phyloP scores from a whole-genome alignment of 2,329 filamentous ascomycete species.

The Trichoderma simmonsii region DNA sequence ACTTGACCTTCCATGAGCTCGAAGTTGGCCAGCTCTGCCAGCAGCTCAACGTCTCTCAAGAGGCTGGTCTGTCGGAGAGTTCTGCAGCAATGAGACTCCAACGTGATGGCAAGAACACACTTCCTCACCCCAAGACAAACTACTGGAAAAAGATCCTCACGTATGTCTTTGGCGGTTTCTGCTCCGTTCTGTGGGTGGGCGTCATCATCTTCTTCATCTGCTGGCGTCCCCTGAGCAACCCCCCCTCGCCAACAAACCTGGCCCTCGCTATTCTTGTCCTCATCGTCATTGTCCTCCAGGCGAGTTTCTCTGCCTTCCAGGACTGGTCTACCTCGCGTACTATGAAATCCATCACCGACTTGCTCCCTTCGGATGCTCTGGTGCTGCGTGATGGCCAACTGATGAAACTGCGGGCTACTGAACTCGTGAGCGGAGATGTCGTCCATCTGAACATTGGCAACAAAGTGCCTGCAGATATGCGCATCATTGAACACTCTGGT shows the following conservation, averaged over 20 bases:
- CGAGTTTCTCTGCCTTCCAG: slow-evolving; percentile 45
- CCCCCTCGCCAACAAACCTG: slow-evolving; percentile 42
- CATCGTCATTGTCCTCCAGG: slow-evolving; percentile 47
- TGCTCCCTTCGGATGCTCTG: slow-evolving; percentile 43
- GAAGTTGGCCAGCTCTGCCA: slow-evolving; percentile 35
- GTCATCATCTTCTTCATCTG: slow-evolving; percentile 48
- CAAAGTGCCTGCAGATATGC: slow-evolving; percentile 47
- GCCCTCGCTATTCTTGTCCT: slow-evolving; percentile 45
- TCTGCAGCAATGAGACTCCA: slow-evolving; percentile 34
- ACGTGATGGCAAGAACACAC: slow-evolving; percentile 41
- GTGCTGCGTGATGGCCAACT: slow-evolving; percentile 44
- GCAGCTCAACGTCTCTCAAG: slow-evolving; percentile 37
- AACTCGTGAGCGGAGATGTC: slow-evolving; percentile 47
- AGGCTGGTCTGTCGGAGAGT: slow-evolving; percentile 35
- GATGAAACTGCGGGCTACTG: slow-evolving; percentile 38
- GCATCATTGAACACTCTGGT: slow-evolving; percentile 40
- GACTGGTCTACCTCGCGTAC: slow-evolving; percentile 46
- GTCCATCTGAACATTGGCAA: slow-evolving; percentile 45
- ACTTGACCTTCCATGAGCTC: slow-evolving; percentile 39
- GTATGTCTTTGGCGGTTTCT: slow-evolving; percentile 48
- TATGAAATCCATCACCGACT: slow-evolving; percentile 46
- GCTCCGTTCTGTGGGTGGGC: slow-evolving; percentile 45
- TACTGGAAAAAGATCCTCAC: slow-evolving; percentile 40
- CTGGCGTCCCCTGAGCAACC: slow-evolving; percentile 45
- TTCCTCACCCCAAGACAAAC: slow-evolving; percentile 42